Base-by-base conservation (phyloP, 192 early-diverging fungal genomes). In the Coemansia umbellata region DNA sequence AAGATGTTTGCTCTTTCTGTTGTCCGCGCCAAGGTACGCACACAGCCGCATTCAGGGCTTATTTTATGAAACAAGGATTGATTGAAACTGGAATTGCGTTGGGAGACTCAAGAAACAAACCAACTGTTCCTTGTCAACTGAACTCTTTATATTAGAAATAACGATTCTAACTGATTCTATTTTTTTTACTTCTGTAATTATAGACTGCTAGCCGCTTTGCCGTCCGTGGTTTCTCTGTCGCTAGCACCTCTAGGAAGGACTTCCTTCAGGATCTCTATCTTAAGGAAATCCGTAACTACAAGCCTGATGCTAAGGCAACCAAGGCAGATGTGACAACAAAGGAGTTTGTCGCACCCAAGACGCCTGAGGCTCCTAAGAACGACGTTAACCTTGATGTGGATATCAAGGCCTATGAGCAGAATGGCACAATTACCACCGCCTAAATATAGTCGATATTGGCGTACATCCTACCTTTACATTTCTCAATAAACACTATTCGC, bases 271-370 rank as follows among this genome's bases (percentile, higher is more conserved):
- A 74, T 23, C 36, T 74, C 18, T 74, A 74, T 22, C 60, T 74
- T 30, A 67, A 63, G 60, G 71, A 74, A 51, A 68, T 74, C 60
- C 71, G 71, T 56, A 50, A 26, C 39, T 74, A 74, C 55, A 67
- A 68, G 71, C 65, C 70, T 17, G 64, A 66, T 30, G 31, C 63
- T 36, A 62, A 60, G 64, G 70, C 62, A 61, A 26, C 68, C 55
- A 70, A 70, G 60, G 68, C 68, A 14, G 68, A 70, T 27, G 68
- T 70, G 26, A 58, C 68, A 18, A 63, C 60, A 35, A 70, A 70
- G 56, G 56, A 58, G 35, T 70, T 70, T 55, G 60, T 42, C 14
- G 56, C 68, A 1, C 68, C 68, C 55, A 70, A 70, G 56, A 33
- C 47, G 8, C 60, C 68, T 19, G 60, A 59, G 33, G 68, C 44